These are phyloP conservation scores for Ceratobasidium sp. DNA, from an alignment of 1,284 basidiomycete species.

Conservation along the genomic window DNA sequence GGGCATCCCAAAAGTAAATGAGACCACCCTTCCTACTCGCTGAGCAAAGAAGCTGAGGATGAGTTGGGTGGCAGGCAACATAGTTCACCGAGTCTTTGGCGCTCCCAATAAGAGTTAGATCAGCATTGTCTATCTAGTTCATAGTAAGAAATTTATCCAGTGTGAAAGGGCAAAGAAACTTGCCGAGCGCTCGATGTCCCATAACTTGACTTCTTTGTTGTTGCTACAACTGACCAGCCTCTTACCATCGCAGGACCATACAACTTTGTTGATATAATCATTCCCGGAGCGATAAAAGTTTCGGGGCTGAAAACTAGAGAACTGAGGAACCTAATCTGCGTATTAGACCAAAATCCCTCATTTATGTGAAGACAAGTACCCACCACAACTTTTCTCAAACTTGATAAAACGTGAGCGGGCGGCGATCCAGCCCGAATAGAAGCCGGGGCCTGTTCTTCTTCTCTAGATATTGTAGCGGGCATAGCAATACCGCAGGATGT, in stretches of 20 bases:
- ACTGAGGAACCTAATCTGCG: slow-evolving; percentile 5
- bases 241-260: slow-evolving; percentile 38
- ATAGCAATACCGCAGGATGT: background rate
- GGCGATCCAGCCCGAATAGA: slow-evolving; percentile 26
- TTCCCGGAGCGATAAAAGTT: slow-evolving; percentile 39
- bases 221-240: slow-evolving; percentile 33
- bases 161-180: background rate
- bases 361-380: background rate
- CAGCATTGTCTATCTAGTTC: slow-evolving; percentile 28
- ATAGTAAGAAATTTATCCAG: background rate
- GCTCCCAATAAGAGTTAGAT: slow-evolving; percentile 62
- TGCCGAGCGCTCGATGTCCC: slow-evolving; percentile 37
- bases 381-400: slow-evolving; percentile 25
- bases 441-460: slow-evolving; percentile 33
- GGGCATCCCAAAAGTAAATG: slow-evolving; percentile 79
- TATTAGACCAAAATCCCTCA: background rate
- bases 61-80: slow-evolving; percentile 79
- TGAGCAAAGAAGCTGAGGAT: slow-evolving; percentile 78
- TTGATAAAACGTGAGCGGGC: slow-evolving; percentile 15
- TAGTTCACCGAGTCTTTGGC: slow-evolving; percentile 77
- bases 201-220: slow-evolving; percentile 33
- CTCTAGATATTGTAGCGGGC: slow-evolving; percentile 33
- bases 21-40: slow-evolving; percentile 74
- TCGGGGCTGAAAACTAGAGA: slow-evolving; percentile 24
- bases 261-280: slow-evolving; percentile 33